Conservation (phyloP, 1,139 yeast genomes). For the Hemisphaericaspora xylofermentans region DNA sequence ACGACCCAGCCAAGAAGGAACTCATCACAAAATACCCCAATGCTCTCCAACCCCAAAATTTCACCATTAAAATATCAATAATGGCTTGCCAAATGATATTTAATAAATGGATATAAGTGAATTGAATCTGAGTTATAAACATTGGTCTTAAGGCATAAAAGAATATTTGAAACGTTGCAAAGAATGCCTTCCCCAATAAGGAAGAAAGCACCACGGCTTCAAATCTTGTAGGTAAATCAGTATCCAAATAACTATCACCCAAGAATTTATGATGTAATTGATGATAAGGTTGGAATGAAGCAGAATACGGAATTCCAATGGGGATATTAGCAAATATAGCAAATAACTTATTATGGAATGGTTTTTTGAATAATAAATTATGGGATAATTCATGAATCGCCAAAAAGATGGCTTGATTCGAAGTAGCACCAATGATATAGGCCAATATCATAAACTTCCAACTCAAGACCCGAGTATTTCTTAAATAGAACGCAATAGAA, state of each 20-base stretch:
- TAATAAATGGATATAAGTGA: conserved; percentile 71
- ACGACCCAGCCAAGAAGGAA: conserved; percentile 84
- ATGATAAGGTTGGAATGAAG: conserved; percentile 90
- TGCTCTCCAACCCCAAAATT: conserved; percentile 62
- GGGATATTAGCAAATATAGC: conserved; percentile 80
- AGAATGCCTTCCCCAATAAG: conserved; percentile 83
- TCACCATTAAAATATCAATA: conserved; percentile 58
- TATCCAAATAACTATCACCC: conserved; percentile 84
- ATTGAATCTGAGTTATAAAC: conserved; percentile 73
- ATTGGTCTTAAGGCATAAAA: conserved; percentile 90
- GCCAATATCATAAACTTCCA: conserved; percentile 62
- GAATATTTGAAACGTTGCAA: conserved; percentile 84
- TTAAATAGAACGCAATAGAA: conserved; percentile 56
- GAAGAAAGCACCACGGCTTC: conserved; percentile 76
- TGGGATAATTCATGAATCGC: conserved; percentile 90
- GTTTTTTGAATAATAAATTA: conserved; percentile 80
- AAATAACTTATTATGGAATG: conserved; percentile 72
- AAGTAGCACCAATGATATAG: conserved; percentile 81
- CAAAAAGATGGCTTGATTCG: conserved; percentile 77
- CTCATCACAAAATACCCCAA: conserved; percentile 68
- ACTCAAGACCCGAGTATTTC: conserved; percentile 53
- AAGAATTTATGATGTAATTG: conserved; percentile 86
- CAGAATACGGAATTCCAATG: conserved; percentile 86
- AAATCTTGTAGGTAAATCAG: conserved; percentile 79
- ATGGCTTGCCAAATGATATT: conserved; percentile 62